These are phyloP conservation scores for Acacia crassicarpa DNA, from an alignment of 306 rosid species.

Conservation along the genomic window DNA sequence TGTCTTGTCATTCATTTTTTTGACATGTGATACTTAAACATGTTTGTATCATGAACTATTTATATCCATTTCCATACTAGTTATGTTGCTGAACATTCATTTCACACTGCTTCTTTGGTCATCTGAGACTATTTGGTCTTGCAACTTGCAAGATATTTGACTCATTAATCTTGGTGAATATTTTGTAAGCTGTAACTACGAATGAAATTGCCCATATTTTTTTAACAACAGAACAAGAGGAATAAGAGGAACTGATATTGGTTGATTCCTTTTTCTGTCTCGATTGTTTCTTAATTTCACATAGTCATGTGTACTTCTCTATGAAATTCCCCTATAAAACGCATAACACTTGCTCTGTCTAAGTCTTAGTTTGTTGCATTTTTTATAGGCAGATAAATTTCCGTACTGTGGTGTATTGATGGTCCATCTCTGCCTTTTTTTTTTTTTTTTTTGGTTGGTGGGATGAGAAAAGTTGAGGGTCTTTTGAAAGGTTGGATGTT, in stretches of 20 bases:
- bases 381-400: background rate
- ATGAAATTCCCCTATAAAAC: background rate
- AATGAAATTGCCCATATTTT: background rate
- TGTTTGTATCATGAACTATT: background rate
- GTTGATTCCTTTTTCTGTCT: background rate
- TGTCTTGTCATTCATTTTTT: background rate
- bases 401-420: background rate
- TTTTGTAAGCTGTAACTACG: background rate
- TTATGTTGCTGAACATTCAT: background rate
- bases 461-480: background rate
- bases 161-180: background rate
- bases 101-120: background rate
- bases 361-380: background rate
- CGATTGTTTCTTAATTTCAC: background rate
- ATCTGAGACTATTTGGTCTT: background rate
- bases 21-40: background rate
- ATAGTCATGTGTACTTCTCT: background rate
- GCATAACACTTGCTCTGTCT: background rate
- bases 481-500: background rate
- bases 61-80: background rate
- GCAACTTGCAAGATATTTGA: background rate
- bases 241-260: background rate
- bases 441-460: background rate
- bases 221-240: background rate
- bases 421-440: background rate